Percentiles rank a stretch among this genome's conserved stretches.
Conservation (phyloP, 169 alveolate genomes). For the Eimeria zaria region DNA sequence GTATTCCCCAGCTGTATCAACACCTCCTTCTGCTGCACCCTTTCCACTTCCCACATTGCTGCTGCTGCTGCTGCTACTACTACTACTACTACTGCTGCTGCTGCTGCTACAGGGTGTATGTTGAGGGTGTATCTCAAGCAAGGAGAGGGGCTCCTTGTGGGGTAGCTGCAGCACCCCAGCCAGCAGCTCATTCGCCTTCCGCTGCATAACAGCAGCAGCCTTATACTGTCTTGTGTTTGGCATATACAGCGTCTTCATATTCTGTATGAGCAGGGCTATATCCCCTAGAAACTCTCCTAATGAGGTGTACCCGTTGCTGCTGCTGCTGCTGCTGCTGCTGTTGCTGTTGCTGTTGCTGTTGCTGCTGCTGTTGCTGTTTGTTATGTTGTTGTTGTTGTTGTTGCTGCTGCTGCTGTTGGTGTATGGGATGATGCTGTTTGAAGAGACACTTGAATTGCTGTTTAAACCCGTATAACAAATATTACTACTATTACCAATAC, state of each 20-base stretch:
- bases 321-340: conserved; percentile 22
- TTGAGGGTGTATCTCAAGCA: background rate
- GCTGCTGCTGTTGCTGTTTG: too few species aligned
- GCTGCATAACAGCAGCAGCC: conserved; percentile 59
- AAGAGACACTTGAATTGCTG: too few species aligned
- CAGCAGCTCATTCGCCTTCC: conserved; percentile 62
- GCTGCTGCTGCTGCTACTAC: background rate
- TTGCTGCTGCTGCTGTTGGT: too few species aligned
- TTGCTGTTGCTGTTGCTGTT: background rate
- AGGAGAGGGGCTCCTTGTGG: conserved; percentile 28
- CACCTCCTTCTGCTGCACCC: too few species aligned
- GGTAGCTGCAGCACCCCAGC: conserved; percentile 52
- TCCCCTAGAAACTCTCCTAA: conserved; percentile 27
- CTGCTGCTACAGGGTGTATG: conserved; percentile 18
- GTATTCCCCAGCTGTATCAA: background rate
- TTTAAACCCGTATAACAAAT: too few species aligned
- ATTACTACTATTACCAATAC: too few species aligned
- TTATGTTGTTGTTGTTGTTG: too few species aligned
- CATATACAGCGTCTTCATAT: conserved; percentile 47
- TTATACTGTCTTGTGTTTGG: conserved; percentile 67
- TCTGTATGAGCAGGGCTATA: conserved; percentile 14
- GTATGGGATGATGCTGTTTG: too few species aligned
- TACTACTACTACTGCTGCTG: background rate
- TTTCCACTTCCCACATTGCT: too few species aligned
- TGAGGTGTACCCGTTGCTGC: background rate